Conservation (phyloP, 129 eudicot species). For the Pseudognaphalium luteoalbum region DNA sequence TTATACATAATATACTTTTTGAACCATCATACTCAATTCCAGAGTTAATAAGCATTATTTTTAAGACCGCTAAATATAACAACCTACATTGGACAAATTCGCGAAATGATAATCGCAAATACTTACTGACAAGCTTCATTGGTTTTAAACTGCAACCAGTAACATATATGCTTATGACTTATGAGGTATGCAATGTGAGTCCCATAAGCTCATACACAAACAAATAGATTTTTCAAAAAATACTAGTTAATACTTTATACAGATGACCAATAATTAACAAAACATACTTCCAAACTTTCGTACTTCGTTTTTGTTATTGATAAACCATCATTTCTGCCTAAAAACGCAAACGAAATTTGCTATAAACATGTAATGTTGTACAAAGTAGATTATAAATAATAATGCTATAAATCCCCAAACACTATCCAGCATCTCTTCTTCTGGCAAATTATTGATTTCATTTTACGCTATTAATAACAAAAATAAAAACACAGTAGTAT, state of each 20-base stretch:
- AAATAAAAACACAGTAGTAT: constrained; percentile 8
- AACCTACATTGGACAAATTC: neutral
- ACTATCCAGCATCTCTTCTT: neutral
- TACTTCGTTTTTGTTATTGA: neutral
- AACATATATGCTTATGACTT: no score
- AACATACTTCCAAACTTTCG: neutral
- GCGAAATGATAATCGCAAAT: neutral
- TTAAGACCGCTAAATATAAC: neutral
- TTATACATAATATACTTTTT: neutral
- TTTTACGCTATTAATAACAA: neutral
- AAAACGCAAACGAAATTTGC: no score
- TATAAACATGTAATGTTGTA: neutral
- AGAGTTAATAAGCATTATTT: neutral
- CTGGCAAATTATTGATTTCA: neutral
- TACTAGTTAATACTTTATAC: neutral
- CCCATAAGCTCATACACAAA: neutral
- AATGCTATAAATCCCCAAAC: neutral
- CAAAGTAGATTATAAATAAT: neutral
- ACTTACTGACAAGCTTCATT: neutral
- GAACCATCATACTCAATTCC: neutral
- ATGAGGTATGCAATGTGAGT: neutral
- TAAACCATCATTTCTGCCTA: constrained; percentile 6
- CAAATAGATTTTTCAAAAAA: neutral
- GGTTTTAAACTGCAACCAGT: neutral
- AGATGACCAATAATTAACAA: neutral